phyloP scores from a whole-genome alignment of 176 grass and related monocot species.

The Alloteropsis semialata region DNA sequence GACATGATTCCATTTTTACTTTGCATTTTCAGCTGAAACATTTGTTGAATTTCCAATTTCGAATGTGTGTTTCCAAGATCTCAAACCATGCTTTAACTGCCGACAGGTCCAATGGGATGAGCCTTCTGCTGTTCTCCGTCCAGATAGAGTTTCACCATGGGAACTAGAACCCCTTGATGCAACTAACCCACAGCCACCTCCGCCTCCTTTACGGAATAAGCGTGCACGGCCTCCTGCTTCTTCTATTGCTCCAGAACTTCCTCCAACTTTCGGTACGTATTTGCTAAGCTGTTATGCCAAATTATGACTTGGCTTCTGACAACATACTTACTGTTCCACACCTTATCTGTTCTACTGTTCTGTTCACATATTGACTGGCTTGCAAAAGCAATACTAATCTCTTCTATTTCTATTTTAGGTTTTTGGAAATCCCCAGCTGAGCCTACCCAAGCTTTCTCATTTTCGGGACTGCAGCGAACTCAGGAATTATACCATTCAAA shows the following conservation, averaged over 20 bases:
- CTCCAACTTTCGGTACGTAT: conserved; percentile 56
- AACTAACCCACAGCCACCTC: conserved; percentile 28
- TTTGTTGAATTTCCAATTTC: conserved; percentile 2
- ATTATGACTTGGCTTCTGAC: neutral
- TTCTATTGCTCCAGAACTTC: conserved; percentile 42
- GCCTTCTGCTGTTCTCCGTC: conserved; percentile 42
- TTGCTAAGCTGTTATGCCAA: conserved; percentile 2
- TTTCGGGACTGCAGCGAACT: conserved; percentile 45
- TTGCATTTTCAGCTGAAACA: neutral
- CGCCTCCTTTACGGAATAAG: conserved; percentile 53
- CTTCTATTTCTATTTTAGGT: conserved; percentile 48
- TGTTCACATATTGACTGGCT: neutral
- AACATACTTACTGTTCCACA: neutral
- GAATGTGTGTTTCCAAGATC: conserved; percentile 2
- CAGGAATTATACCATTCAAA: conserved; percentile 46
- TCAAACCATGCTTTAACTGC: conserved; percentile 9
- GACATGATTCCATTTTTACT: neutral
- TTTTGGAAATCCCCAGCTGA: conserved; percentile 63
- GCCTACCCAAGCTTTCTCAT: conserved; percentile 50
- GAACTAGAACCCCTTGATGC: conserved; percentile 59
- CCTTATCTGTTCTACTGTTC: neutral
- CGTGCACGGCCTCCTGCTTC: conserved; percentile 44
- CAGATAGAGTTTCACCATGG: conserved; percentile 82
- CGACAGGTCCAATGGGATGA: conserved; percentile 88
- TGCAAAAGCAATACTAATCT: neutral